Base-by-base conservation (phyloP, 306 rosid genomes). In the Cicer arietinum region DNA sequence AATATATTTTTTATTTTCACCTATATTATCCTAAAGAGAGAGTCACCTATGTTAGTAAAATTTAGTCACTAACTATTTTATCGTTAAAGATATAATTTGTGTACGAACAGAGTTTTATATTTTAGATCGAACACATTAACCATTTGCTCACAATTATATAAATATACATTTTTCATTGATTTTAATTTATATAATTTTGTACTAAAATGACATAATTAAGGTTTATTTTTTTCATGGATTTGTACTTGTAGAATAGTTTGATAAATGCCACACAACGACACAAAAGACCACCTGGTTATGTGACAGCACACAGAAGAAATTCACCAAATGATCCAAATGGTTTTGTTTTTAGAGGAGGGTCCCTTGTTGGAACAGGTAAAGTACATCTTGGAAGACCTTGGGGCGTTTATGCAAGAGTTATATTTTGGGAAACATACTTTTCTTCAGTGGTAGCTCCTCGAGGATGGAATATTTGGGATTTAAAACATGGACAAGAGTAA, bases 271-370 rank as follows among this genome's bases (percentile, higher is more conserved):
- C 81, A 4, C 67, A 11, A 8, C 12, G 3, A 0, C 1, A 11
- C 4, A 0, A 43, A 6, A 39, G 4, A 56, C 7, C 18, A 7
- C 11, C 62, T 0, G 88, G 89, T 7, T 85, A 7, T 67, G 40
- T 85, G 9, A 88, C 89, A 1, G 88, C 91, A 0, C 88, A 88
- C 48, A 37, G 6, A 0, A 56, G 89, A 13, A 4, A 0, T 2
- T 69, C 78, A 0, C 22, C 16, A 13, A 7, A 8, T 1, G 80
- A 77, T 0, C 0, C 76, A 0, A 40, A 58, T 64, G 91, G 91
- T 39, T 88, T 79, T 71, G 78, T 88, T 10, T 88, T 88, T 52
- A 52, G 9, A 16, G 6, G 18, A 35, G 83, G 89, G 7, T 10
- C 4, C 0, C 3, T 76, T 0, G 1, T 6, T 54, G 80, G 80